Percentiles rank a stretch among this genome's conserved stretches.
Conservation (phyloP, 2,329 filamentous ascomycete species). For the Fusarium annulatum region DNA sequence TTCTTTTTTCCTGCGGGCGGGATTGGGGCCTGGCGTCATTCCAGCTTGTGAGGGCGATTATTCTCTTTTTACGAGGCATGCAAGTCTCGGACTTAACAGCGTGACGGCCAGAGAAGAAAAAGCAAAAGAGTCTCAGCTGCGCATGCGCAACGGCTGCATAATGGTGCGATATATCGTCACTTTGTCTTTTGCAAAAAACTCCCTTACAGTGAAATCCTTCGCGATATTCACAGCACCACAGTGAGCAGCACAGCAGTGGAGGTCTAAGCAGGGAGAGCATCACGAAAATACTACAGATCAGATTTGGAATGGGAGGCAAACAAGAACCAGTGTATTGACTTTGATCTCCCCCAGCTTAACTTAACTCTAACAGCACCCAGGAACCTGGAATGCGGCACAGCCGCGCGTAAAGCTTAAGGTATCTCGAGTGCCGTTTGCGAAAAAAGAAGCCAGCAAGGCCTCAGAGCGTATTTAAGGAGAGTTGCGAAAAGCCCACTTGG, state of each 20-base stretch:
- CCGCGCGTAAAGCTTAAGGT: background rate
- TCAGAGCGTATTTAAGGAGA: background rate
- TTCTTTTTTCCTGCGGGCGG: background rate
- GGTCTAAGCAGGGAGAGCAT: slow-evolving; percentile 24
- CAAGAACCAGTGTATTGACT: background rate
- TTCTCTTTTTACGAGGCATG: background rate
- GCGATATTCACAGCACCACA: background rate
- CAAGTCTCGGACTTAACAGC: slow-evolving; percentile 34
- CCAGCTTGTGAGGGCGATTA: background rate
- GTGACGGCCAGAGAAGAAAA: background rate
- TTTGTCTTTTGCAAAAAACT: background rate
- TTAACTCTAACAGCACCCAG: background rate
- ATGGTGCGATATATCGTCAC: slow-evolving; percentile 2
- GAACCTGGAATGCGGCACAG: slow-evolving; percentile 21
- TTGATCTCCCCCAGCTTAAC: background rate
- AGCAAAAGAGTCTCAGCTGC: slow-evolving; percentile 2
- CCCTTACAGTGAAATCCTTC: slow-evolving; percentile 21
- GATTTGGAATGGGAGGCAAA: slow-evolving; percentile 2
- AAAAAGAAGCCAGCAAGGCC: background rate
- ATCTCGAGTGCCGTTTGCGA: slow-evolving; percentile 18
- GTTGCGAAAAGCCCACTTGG: background rate
- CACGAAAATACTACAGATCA: background rate
- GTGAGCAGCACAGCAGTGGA: background rate
- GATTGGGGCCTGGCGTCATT: slow-evolving; percentile 15
- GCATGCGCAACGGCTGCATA: background rate